Evolutionary conservation across 352 stramenopile species (phyloP).

Genomic region (Phytophthora cryptogea): DNA sequence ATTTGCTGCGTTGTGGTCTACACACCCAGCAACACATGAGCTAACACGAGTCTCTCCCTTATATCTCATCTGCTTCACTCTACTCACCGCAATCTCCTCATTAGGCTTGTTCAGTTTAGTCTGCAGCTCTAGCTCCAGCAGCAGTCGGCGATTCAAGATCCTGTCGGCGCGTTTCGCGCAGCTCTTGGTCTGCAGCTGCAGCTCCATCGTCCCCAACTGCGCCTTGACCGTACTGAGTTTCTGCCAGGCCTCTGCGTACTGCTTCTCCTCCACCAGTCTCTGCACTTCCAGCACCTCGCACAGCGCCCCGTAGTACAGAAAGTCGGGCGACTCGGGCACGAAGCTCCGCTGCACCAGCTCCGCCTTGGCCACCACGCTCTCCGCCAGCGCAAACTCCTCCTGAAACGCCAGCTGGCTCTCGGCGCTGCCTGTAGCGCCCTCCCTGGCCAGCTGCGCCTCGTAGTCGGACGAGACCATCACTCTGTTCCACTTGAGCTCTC

Average conservation of each 20-base stretch:
- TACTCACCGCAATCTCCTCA: conserved; percentile 25
- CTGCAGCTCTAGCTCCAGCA: conserved; percentile 50
- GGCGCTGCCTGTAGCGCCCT: conserved; percentile 21
- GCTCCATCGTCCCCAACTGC: conserved; percentile 29
- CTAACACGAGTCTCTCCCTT: conserved; percentile 5
- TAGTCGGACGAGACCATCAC: conserved; percentile 28
- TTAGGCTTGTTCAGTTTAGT: conserved; percentile 34
- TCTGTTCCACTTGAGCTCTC: conserved; percentile 7
- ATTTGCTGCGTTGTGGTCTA: conserved; percentile 31
- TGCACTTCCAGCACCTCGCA: conserved; percentile 46
- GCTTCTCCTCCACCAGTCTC: conserved; percentile 29
- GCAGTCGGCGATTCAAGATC: conserved; percentile 34
- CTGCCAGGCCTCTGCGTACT: conserved; percentile 21
- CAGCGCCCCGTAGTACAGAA: conserved; percentile 38
- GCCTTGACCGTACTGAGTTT: conserved; percentile 19
- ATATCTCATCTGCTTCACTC: neutral
- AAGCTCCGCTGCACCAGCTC: conserved; percentile 30
- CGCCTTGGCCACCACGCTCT: conserved; percentile 29
- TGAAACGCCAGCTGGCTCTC: conserved; percentile 34
- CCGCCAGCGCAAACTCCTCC: conserved; percentile 37
- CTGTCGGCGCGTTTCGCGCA: conserved; percentile 37
- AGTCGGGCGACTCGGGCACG: conserved; percentile 27
- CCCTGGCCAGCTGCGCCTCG: conserved; percentile 29
- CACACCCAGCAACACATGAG: conserved; percentile 9
- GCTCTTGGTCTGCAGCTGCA: conserved; percentile 18